These are phyloP conservation scores for Sarocladiaceae sp. DNA, from an alignment of 2,329 filamentous ascomycete genomes.

Conservation along the genomic window DNA sequence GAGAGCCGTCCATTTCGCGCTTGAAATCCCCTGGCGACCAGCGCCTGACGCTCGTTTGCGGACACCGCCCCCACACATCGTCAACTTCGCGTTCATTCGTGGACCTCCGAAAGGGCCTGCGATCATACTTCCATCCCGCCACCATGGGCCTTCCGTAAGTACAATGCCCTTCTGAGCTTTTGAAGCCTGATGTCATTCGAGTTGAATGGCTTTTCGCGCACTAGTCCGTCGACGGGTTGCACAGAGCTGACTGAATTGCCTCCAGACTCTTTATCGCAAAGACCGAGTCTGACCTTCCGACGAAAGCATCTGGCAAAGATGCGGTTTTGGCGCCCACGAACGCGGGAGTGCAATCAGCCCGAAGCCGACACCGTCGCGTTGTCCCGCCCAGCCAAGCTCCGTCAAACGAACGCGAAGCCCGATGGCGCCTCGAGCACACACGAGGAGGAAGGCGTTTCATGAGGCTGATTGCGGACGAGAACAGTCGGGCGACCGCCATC, in stretches of 20 bases:
- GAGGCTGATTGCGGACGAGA: neutral
- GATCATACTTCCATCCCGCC: slow-evolving; percentile 9
- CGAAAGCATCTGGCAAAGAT: slow-evolving; percentile 19
- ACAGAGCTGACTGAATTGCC: slow-evolving; percentile 18
- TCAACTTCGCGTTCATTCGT: slow-evolving; percentile 13
- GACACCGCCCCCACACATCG: neutral
- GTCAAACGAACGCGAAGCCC: neutral
- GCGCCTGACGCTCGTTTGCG: neutral
- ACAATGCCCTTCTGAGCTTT: neutral
- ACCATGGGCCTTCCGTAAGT: slow-evolving; percentile 44
- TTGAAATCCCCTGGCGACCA: neutral
- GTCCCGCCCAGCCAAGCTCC: too few relatives aligned
- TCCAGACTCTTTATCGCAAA: slow-evolving; percentile 40
- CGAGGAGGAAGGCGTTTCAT: neutral
- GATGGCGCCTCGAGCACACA: neutral
- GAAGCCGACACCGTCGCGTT: neutral
- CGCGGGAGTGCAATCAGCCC: neutral
- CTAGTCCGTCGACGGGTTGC: too few relatives aligned
- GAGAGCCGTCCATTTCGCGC: too few relatives aligned
- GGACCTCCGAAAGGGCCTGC: neutral
- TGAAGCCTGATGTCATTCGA: too few relatives aligned
- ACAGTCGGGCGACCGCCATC: neutral
- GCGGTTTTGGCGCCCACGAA: neutral
- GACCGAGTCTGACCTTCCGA: slow-evolving; percentile 35
- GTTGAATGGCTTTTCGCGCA: too few relatives aligned